A percentile compares a stretch with the other conserved stretches of the same genome.
Evolutionary conservation across 2,329 filamentous ascomycete genomes (phyloP).

Genomic region (Trichoderma asperellum): DNA sequence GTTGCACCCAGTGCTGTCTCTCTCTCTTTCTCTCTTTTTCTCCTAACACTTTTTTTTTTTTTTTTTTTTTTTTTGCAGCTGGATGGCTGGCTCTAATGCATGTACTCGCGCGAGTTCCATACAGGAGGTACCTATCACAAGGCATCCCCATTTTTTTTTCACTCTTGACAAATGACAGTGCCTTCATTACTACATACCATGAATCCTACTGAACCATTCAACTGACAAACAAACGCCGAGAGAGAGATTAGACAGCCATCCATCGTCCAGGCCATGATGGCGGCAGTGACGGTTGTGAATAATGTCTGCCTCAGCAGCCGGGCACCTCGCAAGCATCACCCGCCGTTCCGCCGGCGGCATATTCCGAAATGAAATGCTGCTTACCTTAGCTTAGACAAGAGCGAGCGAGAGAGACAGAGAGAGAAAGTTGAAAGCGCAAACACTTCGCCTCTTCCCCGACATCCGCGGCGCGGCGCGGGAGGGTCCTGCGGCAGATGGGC

Average conservation of each 20-base stretch:
- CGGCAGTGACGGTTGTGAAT: not conserved
- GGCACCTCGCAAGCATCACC: not conserved
- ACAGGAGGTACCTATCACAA: not conserved
- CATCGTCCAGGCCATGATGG: not conserved
- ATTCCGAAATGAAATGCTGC: not conserved
- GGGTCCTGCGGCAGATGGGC: not conserved
- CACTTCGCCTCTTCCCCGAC: not conserved
- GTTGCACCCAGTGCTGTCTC: not conserved
- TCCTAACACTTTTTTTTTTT: not conserved
- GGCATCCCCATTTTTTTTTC: not conserved
- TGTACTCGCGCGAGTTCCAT: not conserved
- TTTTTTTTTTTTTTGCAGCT: too few relatives aligned
- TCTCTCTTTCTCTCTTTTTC: too few relatives aligned
- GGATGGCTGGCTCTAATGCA: too few relatives aligned
- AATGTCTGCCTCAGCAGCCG: not conserved
- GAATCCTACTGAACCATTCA: not conserved
- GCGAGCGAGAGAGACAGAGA: not conserved
- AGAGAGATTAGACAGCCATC: not conserved
- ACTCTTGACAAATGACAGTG: not conserved
- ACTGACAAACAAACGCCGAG: not conserved
- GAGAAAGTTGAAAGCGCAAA: not conserved
- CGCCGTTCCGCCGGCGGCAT: not conserved
- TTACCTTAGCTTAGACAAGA: too few relatives aligned
- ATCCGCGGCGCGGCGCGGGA: slow-evolving; percentile 14
- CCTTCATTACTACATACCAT: too few relatives aligned